phyloP scores from a whole-genome alignment of 2,329 filamentous ascomycete species.

The Neonectria sp. region DNA sequence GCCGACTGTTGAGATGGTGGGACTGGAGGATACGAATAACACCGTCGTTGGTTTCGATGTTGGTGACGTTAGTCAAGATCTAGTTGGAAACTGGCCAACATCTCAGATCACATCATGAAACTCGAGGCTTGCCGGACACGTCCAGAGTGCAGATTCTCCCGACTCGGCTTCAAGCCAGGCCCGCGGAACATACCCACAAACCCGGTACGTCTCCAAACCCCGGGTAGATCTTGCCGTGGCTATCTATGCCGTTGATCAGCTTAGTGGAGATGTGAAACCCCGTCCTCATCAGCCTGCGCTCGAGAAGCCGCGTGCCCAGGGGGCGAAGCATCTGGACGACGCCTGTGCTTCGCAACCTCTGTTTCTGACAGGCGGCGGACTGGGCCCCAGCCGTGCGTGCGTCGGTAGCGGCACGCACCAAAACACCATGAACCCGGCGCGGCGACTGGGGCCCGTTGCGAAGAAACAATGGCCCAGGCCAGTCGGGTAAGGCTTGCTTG shows the following conservation, averaged over 20 bases:
- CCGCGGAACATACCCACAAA: not conserved
- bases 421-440: slow-evolving; percentile 8
- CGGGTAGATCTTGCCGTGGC: not conserved
- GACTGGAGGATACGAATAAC: not conserved
- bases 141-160: not conserved
- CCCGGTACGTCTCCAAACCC: not conserved
- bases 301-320: not conserved
- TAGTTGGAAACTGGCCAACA: not conserved
- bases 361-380: not conserved
- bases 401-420: not conserved
- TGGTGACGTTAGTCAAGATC: too few species aligned
- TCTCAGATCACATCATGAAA: not conserved
- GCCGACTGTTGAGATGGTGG: not conserved
- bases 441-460: not conserved
- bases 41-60: not conserved
- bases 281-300: not conserved
- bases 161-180: not conserved
- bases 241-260: not conserved
- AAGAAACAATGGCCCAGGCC: not conserved
- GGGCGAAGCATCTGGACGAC: not conserved
- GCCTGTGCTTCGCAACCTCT: not conserved
- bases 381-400: not conserved
- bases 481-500: not conserved
- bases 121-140: not conserved
- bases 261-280: not conserved